Conservation (phyloP, 2,329 filamentous ascomycete species). For the Xylariaceae sp. region DNA sequence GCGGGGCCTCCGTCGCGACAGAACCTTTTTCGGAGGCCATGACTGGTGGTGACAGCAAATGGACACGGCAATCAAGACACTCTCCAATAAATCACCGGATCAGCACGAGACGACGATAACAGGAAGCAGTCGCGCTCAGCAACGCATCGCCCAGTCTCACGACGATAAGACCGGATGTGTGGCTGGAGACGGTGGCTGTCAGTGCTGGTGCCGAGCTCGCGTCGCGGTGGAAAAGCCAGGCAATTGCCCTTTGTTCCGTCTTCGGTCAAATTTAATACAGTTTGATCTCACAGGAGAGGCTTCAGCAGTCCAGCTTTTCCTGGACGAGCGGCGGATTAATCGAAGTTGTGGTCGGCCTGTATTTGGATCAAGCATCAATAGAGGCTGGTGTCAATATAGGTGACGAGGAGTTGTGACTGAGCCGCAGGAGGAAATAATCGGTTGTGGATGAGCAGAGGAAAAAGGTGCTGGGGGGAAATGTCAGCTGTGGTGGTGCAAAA, state of each 20-base stretch:
- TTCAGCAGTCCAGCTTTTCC: constrained; percentile 1
- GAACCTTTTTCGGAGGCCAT: constrained; percentile 53
- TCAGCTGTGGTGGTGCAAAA: constrained; percentile 32
- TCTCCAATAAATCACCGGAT: constrained; percentile 24
- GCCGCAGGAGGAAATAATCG: constrained; percentile 29
- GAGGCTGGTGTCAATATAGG: constrained; percentile 24
- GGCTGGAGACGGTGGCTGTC: constrained; percentile 35
- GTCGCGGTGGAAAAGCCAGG: constrained; percentile 21
- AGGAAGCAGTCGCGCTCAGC: constrained; percentile 30
- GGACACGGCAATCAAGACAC: constrained; percentile 23
- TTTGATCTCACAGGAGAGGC: background rate
- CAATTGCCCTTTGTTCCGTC: constrained; percentile 3
- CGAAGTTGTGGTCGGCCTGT: constrained; percentile 6
- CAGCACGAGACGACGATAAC: constrained; percentile 21
- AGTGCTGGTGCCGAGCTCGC: constrained; percentile 30
- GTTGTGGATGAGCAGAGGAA: constrained; percentile 33
- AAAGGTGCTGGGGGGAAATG: constrained; percentile 29
- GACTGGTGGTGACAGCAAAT: constrained; percentile 25
- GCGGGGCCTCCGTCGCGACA: constrained; percentile 48
- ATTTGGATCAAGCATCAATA: constrained; percentile 14
- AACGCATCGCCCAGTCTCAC: constrained; percentile 30
- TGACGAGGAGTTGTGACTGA: constrained; percentile 29
- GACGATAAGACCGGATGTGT: constrained; percentile 33
- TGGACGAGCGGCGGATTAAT: background rate
- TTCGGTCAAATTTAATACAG: constrained; percentile 2